phyloP scores from a whole-genome alignment of 371 early-diverging fungal genomes.

The Haplosporangium sp. region DNA sequence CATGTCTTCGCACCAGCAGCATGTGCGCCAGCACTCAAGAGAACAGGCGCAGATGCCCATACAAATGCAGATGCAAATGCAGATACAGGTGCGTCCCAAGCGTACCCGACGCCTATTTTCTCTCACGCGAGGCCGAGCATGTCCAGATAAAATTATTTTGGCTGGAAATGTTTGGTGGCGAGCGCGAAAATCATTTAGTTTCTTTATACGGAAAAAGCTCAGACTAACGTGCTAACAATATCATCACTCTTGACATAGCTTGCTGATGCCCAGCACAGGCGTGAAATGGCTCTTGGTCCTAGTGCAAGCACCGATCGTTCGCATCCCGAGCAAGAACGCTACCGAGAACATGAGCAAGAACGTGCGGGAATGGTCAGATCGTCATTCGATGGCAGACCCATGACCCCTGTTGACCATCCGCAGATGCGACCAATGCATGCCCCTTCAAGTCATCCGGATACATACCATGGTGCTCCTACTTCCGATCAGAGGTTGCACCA shows the following conservation, averaged over 20 bases:
- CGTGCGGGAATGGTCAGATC: slow-evolving; percentile 1
- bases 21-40: slow-evolving; percentile 15
- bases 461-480: neutral
- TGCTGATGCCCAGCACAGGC: slow-evolving; percentile 20
- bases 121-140: slow-evolving; percentile 1
- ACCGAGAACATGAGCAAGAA: slow-evolving; percentile 23
- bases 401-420: slow-evolving; percentile 1
- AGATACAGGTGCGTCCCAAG: neutral
- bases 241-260: neutral
- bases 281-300: slow-evolving; percentile 3
- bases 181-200: neutral
- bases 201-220: no score
- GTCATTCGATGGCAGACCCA: slow-evolving; percentile 7
- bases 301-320: neutral
- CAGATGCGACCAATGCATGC: slow-evolving; percentile 14
- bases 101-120: neutral
- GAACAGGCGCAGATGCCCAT: slow-evolving; percentile 15
- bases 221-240: no score
- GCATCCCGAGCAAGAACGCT: slow-evolving; percentile 16
- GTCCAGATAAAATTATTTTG: slow-evolving; percentile 1
- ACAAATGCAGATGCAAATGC: no score
- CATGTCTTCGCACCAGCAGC: slow-evolving; percentile 1
- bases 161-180: slow-evolving; percentile 10
- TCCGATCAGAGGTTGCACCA: slow-evolving; percentile 16
- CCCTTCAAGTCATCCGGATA: slow-evolving; percentile 16